Evolutionary conservation across 768 basidiomycete species (phyloP).

Genomic region (Thelephora ganbajun): DNA sequence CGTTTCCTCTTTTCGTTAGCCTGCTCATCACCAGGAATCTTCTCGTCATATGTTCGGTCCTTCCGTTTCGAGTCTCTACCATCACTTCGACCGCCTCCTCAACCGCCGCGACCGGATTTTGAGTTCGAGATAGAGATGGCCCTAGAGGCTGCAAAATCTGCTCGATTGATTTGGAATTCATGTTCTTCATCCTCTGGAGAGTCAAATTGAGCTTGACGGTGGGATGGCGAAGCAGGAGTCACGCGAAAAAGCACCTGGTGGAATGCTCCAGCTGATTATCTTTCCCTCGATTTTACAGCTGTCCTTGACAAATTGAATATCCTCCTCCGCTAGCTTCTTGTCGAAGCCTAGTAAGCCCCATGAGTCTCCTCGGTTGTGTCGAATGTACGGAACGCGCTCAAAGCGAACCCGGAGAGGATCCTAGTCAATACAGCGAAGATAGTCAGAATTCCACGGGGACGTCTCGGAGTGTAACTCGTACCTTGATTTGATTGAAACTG

Average conservation of each 20-base stretch:
- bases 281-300: conserved; percentile 51
- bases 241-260: conserved; percentile 32
- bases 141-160: conserved; percentile 45
- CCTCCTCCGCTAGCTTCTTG: conserved; percentile 57
- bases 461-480: conserved; percentile 3
- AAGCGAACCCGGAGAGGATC: conserved; percentile 36
- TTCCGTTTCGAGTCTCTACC: conserved; percentile 6
- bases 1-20: conserved; percentile 76
- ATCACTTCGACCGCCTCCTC: conserved; percentile 18
- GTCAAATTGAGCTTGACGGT: too few species aligned
- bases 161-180: conserved; percentile 61
- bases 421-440: conserved; percentile 13
- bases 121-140: conserved; percentile 22
- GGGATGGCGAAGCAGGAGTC: conserved; percentile 1
- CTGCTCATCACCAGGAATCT: conserved; percentile 35
- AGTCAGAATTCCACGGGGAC: not conserved
- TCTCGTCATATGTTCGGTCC: not conserved
- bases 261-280: conserved; percentile 48
- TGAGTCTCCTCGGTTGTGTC: conserved; percentile 30
- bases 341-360: conserved; percentile 40
- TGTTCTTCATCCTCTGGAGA: conserved; percentile 68
- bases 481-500: conserved; percentile 50
- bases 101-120: conserved; percentile 24
- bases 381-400: conserved; percentile 30
- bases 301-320: conserved; percentile 55